Evolutionary conservation across 2,329 filamentous ascomycete species (phyloP).

Genomic region (Huntiella bhutanensis): DNA sequence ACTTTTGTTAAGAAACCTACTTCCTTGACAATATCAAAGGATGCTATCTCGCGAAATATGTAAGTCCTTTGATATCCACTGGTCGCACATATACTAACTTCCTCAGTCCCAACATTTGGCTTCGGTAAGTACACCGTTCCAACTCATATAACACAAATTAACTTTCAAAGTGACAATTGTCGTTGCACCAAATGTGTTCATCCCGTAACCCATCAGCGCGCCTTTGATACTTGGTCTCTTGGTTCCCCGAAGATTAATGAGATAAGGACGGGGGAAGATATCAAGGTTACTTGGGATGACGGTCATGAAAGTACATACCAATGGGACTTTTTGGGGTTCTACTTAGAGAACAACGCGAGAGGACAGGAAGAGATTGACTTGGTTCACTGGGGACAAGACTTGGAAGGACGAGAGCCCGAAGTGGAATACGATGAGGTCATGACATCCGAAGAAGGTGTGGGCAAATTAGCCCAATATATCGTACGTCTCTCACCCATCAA

Average conservation of each 20-base stretch:
- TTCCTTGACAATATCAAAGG: not conserved
- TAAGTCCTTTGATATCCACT: conserved; percentile 3
- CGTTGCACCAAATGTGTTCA: conserved; percentile 24
- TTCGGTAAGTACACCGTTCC: conserved; percentile 2
- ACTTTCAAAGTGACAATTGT: conserved; percentile 22
- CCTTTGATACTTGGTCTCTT: conserved; percentile 21
- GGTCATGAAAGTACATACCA: conserved; percentile 49
- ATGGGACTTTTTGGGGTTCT: conserved; percentile 39
- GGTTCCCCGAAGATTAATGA: not conserved
- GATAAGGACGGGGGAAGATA: not conserved
- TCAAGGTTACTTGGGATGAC: conserved; percentile 24
- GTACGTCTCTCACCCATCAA: conserved; percentile 23
- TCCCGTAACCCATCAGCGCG: conserved; percentile 24
- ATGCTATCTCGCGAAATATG: not conserved
- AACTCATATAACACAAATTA: not conserved
- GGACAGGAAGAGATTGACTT: conserved; percentile 16
- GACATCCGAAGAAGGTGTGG: conserved; percentile 32
- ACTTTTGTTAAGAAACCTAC: too few species aligned
- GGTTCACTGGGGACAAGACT: conserved; percentile 17
- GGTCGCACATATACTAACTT: not conserved
- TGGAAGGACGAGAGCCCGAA: conserved; percentile 31
- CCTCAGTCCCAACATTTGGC: conserved; percentile 9
- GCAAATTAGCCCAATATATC: conserved; percentile 44
- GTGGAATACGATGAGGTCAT: conserved; percentile 44
- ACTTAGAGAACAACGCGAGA: conserved; percentile 21